These are phyloP conservation scores for Colletotrichum endophyticum DNA, from an alignment of 2,329 filamentous ascomycete genomes.

Conservation along the genomic window DNA sequence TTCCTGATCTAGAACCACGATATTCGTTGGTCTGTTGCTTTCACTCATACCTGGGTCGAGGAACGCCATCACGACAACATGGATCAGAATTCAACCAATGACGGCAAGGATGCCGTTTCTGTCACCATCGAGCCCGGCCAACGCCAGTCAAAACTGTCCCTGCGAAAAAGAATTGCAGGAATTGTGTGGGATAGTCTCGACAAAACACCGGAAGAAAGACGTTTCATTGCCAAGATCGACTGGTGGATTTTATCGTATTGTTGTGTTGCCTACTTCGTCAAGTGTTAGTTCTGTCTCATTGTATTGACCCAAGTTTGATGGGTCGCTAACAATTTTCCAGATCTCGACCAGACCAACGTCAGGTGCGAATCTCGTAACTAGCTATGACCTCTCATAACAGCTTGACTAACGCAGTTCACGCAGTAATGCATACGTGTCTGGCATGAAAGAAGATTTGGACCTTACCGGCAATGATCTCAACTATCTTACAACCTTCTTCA, in stretches of 20 bases:
- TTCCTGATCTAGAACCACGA: neutral
- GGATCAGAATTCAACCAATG: neutral
- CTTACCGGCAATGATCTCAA: conserved; percentile 61
- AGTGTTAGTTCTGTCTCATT: conserved; percentile 23
- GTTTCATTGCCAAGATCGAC: conserved; percentile 36
- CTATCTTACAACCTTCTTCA: conserved; percentile 58
- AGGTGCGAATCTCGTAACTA: neutral
- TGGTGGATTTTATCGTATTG: conserved; percentile 39
- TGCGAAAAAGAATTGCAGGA: conserved; percentile 20
- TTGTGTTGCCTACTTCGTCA: conserved; percentile 42
- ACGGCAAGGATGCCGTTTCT: neutral
- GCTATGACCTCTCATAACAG: neutral
- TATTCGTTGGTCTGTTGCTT: neutral
- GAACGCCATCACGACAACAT: neutral
- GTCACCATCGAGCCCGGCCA: neutral
- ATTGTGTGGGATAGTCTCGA: conserved; percentile 37
- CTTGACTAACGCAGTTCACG: conserved; percentile 14
- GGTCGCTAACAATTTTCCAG: neutral
- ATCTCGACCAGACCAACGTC: conserved; percentile 36
- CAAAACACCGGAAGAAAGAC: conserved; percentile 35
- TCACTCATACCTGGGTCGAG: neutral
- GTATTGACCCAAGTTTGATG: neutral
- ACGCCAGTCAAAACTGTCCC: neutral
- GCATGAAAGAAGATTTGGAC: conserved; percentile 56
- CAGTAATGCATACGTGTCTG: conserved; percentile 45